A percentile compares a stretch with the other conserved stretches of the same genome.
Evolutionary conservation across 345 rosid genomes (phyloP).

Genomic region (Lepidium sativum): DNA sequence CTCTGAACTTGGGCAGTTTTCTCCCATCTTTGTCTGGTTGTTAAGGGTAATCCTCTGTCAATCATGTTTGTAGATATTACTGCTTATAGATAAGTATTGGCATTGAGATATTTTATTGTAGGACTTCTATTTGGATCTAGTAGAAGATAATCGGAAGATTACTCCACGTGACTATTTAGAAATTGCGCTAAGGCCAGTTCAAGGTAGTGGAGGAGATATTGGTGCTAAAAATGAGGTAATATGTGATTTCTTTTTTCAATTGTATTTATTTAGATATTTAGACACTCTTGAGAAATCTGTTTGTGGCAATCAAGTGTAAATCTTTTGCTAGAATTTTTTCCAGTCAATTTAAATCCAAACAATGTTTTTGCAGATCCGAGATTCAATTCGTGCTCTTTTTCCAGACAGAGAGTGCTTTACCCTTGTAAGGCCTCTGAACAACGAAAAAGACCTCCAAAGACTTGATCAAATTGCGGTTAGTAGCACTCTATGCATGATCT

Average conservation of each 20-base stretch:
- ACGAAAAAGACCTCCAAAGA: conserved; percentile 81
- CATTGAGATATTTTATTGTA: conserved; percentile 25
- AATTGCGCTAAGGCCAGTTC: conserved; percentile 80
- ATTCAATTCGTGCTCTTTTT: conserved; percentile 85
- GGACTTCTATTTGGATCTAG: conserved; percentile 92
- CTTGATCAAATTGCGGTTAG: conserved; percentile 87
- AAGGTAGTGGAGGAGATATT: conserved; percentile 72
- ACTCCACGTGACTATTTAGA: conserved; percentile 95
- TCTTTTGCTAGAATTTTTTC: background rate
- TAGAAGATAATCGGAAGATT: conserved; percentile 74
- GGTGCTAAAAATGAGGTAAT: conserved; percentile 90
- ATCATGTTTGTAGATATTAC: background rate
- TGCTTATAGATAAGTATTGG: background rate
- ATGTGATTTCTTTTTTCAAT: background rate
- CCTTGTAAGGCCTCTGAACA: conserved; percentile 84
- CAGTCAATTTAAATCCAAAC: background rate
- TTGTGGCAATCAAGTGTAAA: background rate
- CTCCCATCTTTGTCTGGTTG: conserved; percentile 99
- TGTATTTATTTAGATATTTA: background rate
- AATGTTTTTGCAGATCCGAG: conserved; percentile 52
- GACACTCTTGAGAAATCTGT: background rate
- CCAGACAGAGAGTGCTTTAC: conserved; percentile 95
- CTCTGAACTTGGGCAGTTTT: conserved; percentile 87
- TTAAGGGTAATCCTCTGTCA: conserved; percentile 55
- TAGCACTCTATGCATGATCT: background rate